These are phyloP conservation scores for Trichoderma orchidacearum DNA, from an alignment of 495 filamentous ascomycete genomes.

Conservation along the genomic window DNA sequence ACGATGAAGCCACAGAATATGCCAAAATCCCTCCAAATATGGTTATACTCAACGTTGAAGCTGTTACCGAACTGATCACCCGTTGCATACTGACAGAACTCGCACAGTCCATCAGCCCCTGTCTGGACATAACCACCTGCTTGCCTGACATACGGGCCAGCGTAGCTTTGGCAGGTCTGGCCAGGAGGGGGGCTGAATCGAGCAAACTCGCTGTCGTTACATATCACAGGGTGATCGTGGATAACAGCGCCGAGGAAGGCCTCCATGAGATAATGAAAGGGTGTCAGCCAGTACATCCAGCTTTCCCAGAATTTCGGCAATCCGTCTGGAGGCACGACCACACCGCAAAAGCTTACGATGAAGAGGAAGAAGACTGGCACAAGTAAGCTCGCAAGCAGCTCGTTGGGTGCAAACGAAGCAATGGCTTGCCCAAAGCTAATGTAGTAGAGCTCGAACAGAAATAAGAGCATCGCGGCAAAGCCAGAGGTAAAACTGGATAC, in stretches of 20 bases:
- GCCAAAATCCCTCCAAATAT: constrained; percentile 27
- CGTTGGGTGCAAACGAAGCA: constrained; percentile 58
- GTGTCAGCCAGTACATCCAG: constrained; percentile 58
- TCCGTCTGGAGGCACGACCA: constrained; percentile 41
- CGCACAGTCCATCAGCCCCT: constrained; percentile 15
- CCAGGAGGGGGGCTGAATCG: constrained; percentile 38
- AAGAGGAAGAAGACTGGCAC: constrained; percentile 54
- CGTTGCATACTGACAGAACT: constrained; percentile 11
- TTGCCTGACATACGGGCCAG: constrained; percentile 22
- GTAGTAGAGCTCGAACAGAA: constrained; percentile 62
- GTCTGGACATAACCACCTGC: constrained; percentile 39
- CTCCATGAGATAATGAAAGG: constrained; percentile 50
- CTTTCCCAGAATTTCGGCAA: constrained; percentile 44
- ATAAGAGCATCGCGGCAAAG: constrained; percentile 34
- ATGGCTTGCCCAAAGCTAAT: constrained; percentile 65
- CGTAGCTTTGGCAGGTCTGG: constrained; percentile 39
- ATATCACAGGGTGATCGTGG: constrained; percentile 41
- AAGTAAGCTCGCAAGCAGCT: constrained; percentile 54
- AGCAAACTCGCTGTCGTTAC: constrained; percentile 41
- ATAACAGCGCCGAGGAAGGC: constrained; percentile 39
- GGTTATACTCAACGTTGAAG: constrained; percentile 16
- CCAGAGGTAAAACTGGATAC: constrained; percentile 37
- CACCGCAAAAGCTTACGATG: constrained; percentile 49
- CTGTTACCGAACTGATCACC: constrained; percentile 14
- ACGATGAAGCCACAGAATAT: constrained; percentile 41